A percentile compares a stretch with the other conserved stretches of the same genome.
Conservation (phyloP, 1,284 basidiomycete species). For the Crepidotus sp. region DNA sequence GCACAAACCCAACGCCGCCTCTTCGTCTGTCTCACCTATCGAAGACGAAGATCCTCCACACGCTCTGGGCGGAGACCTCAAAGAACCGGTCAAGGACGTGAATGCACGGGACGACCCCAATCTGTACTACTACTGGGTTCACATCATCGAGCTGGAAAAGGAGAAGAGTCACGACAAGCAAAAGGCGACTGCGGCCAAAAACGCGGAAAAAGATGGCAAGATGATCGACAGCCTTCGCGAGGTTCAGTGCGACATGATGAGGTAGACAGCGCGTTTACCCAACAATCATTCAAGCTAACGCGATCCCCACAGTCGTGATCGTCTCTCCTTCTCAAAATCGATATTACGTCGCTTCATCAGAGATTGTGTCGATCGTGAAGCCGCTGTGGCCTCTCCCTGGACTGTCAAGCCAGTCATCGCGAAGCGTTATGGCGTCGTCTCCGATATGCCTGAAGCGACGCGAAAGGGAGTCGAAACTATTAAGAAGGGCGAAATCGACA, state of each 20-base stretch:
- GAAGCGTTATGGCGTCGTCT: slow-evolving; percentile 73
- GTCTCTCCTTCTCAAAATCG: slow-evolving; percentile 90
- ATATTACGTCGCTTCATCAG: slow-evolving; percentile 93
- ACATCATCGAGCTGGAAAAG: slow-evolving; percentile 71
- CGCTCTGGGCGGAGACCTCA: slow-evolving; percentile 73
- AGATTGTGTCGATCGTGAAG: slow-evolving; percentile 86
- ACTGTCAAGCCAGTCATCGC: slow-evolving; percentile 83
- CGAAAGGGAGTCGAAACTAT: slow-evolving; percentile 68
- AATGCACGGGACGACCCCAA: slow-evolving; percentile 69
- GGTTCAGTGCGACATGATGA: slow-evolving; percentile 71
- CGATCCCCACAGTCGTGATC: slow-evolving; percentile 67
- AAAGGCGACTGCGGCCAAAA: slow-evolving; percentile 42
- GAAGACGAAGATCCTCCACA: slow-evolving; percentile 46
- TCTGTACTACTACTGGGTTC: slow-evolving; percentile 82
- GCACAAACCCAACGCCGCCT: slow-evolving; percentile 27
- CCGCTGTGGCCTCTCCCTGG: slow-evolving; percentile 92
- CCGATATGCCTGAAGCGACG: slow-evolving; percentile 80
- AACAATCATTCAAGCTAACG: slow-evolving; percentile 12
- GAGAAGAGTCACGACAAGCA: slow-evolving; percentile 54
- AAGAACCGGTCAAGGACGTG: slow-evolving; percentile 64
- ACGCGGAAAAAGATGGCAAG: slow-evolving; percentile 49
- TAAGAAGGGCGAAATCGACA: slow-evolving; percentile 83
- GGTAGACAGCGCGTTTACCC: slow-evolving; percentile 38
- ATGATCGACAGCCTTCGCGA: slow-evolving; percentile 70
- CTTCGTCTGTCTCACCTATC: slow-evolving; percentile 26